Base-by-base conservation (phyloP, 2,329 filamentous ascomycete species). In the Monilinia polystroma region DNA sequence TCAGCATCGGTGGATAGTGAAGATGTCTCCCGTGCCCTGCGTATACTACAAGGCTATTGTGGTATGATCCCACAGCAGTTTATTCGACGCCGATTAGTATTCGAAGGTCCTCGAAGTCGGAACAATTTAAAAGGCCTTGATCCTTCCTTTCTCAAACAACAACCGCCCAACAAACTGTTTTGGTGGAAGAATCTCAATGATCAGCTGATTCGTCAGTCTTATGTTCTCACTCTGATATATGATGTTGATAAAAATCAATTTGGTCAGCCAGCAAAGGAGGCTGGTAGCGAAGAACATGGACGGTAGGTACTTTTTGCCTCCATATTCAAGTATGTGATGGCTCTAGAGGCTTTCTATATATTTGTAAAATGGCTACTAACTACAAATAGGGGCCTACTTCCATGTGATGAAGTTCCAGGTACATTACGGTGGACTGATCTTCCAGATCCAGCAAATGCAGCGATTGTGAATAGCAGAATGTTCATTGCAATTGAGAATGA, bases 351-450 rank as follows among this genome's bases (percentile, higher is more conserved):
- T 47, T 32, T 53, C 45, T 11, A 23, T 20, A 20, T 47, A 18
- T 38, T 4, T 2, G 4, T 12, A 26, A 26, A 12, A 26, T 38
- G 38, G 14, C 14, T 23, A 66, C 49, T 66, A 53, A 66, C 47
- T 35, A 23, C 12, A 23, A 38, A n/a, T 16, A 66, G 55, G 23
- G 41, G 47, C 26, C 56, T 60, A 2, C 47, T 51, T 7, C 47
- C 64, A 35, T 38, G 66, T 52, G 80, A 84, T 68, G 72, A 76
- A 7, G 74, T 77, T 0, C 77, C 78, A 0, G 85, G 84, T 23
- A 80, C 82, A 4, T 74, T 89, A 67, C 78, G 82, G 55, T 89
- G 85, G 84, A 82, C 79, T 7, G 86, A 88, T 70, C 80, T 88
- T 55, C 86, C 87, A 1, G 86, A 88, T 68, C 85, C 85, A 20